A percentile compares a stretch with the other conserved stretches of the same genome.
These are phyloP conservation scores for Chamaecyparis obtusa DNA, from an alignment of 75 land plant species.

Conservation along the genomic window DNA sequence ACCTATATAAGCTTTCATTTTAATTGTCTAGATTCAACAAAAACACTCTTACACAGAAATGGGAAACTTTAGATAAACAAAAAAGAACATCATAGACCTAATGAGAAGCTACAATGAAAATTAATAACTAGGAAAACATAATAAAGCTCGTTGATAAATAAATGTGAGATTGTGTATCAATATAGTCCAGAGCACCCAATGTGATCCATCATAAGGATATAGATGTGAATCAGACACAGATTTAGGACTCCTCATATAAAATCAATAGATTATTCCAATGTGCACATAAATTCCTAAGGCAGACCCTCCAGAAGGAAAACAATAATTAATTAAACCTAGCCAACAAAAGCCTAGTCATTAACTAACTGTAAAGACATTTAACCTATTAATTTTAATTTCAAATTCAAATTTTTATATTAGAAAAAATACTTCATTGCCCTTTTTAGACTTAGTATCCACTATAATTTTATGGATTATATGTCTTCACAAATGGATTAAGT, in stretches of 20 bases:
- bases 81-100: neutral
- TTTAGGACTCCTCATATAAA: neutral
- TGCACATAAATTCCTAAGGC: neutral
- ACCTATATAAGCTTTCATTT: neutral
- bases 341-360: neutral
- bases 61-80: neutral
- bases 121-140: neutral
- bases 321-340: neutral
- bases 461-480: too few species aligned
- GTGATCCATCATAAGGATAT: neutral
- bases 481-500: neutral
- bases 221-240: neutral
- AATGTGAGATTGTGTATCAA: neutral
- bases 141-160: neutral
- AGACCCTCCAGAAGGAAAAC: neutral
- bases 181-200: neutral
- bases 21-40: neutral
- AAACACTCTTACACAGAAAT: neutral
- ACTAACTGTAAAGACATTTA: neutral
- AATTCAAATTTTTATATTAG: neutral
- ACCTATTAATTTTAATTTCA: neutral
- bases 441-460: neutral
- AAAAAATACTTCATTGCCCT: neutral
- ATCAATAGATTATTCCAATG: too few species aligned
- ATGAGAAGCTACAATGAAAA: neutral